Percentiles rank a stretch among this genome's conserved stretches.
phyloP scores from a whole-genome alignment of 2,329 filamentous ascomycete genomes.

The Fusarium verticillioides region DNA sequence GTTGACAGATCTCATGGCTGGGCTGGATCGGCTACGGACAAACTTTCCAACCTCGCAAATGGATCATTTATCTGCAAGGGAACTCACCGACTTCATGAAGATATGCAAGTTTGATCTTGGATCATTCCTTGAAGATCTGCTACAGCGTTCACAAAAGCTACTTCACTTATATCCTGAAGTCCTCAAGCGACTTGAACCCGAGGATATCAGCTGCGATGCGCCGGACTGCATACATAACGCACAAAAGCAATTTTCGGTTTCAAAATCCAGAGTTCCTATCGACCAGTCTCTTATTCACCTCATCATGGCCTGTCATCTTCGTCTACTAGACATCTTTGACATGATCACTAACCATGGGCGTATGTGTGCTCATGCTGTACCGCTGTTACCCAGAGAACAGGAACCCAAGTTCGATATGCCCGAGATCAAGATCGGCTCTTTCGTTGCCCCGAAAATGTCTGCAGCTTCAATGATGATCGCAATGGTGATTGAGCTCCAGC shows the following conservation, averaged over 20 bases:
- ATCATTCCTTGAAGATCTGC: slow-evolving; percentile 49
- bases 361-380: slow-evolving; percentile 48
- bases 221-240: slow-evolving; percentile 50
- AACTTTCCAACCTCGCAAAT: slow-evolving; percentile 8
- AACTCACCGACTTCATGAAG: slow-evolving; percentile 39
- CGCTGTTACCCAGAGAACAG: slow-evolving; percentile 41
- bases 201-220: slow-evolving; percentile 43
- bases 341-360: slow-evolving; percentile 46
- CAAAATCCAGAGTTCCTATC: slow-evolving; percentile 22
- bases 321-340: slow-evolving; percentile 53
- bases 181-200: slow-evolving; percentile 23
- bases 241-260: slow-evolving; percentile 24
- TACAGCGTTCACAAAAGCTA: slow-evolving; percentile 50
- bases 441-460: slow-evolving; percentile 48
- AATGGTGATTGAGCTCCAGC: slow-evolving; percentile 48
- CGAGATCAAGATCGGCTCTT: slow-evolving; percentile 55
- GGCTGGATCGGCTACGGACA: slow-evolving; percentile 39
- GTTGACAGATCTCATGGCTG: slow-evolving; percentile 37
- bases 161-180: slow-evolving; percentile 50
- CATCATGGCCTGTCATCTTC: slow-evolving; percentile 52
- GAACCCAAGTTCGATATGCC: slow-evolving; percentile 52
- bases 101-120: slow-evolving; percentile 42
- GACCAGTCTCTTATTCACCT: slow-evolving; percentile 53
- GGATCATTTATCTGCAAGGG: slow-evolving; percentile 40
- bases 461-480: slow-evolving; percentile 49